Evolutionary conservation across 192 early-diverging fungal species (phyloP), one percentile per base, ranked within the genome.

Genomic region (Gaertneriomyces sp.): DNA sequence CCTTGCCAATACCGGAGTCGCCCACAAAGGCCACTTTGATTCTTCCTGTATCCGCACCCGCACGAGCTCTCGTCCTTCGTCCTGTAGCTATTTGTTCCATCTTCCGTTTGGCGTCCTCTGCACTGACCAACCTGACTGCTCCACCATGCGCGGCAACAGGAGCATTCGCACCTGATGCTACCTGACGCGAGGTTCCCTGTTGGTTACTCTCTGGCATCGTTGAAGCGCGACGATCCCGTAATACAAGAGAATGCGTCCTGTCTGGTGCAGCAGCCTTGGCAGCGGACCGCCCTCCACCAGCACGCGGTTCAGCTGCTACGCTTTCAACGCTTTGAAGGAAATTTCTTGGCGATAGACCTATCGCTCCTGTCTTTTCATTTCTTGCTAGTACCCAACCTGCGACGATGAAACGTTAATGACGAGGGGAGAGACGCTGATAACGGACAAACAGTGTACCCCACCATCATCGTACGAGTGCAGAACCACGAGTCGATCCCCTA

Each of bases 1-100:
- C 76, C 76, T 79, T 79, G 60, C 78, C 78, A 14, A 79, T 79
- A 10, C 76, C 75, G 6, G 62, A 59, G 56, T 79, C 78, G 5
- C 78, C 78, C 17, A 61, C 74, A 12, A 79, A 19, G 39, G 54
- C 17, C 41, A 79, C 60, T 47, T 74, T 70, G 14, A 79, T 8
- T 9, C 25, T 44, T 7, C 78, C 78, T 50, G 75, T 64, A 47
- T 68, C 61, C 4, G 71, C 51, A 3, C 49, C 14, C 4, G 16
- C 60, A 12, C 42, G 46, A n/a, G 67, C 58, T 46, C 67, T 60
- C n/a, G 10, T 45, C 10, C 19, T 53, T 16, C 57, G 10, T 7
- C 56, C 43, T 10, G 56, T 33, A 5, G 8, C 33, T 0, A 60
- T n/a, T 16, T 59, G 45, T 16, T 7, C 9, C 57, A 59, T 17